These are phyloP conservation scores for Gossypium australe DNA, from an alignment of 345 rosid genomes.

Conservation along the genomic window DNA sequence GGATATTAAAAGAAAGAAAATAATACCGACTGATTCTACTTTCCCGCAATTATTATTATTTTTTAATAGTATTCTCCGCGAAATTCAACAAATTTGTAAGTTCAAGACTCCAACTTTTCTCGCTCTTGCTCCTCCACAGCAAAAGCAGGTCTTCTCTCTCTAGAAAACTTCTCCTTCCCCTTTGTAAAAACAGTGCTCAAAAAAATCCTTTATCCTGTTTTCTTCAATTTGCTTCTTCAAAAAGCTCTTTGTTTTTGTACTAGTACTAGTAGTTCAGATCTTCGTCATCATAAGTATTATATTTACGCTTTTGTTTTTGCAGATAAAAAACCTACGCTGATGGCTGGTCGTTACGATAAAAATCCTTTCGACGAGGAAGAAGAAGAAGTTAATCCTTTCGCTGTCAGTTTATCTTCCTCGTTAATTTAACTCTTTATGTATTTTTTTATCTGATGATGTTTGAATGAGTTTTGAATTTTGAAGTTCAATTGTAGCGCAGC, in stretches of 20 bases:
- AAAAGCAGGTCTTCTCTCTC: slow-evolving; percentile 8
- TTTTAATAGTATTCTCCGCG: not conserved
- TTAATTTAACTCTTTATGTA: not conserved
- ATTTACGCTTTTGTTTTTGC: not conserved
- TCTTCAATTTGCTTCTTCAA: slow-evolving; percentile 5
- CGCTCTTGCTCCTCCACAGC: not conserved
- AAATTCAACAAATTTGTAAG: not conserved
- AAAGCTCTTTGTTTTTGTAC: not conserved
- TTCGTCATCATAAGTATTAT: not conserved
- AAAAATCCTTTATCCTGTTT: slow-evolving; percentile 10
- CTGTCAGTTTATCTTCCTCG: slow-evolving; percentile 41
- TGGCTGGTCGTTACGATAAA: slow-evolving; percentile 83
- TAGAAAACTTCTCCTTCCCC: not conserved
- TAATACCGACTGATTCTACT: not conserved
- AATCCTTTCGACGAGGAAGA: slow-evolving; percentile 87
- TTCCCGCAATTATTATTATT: slow-evolving; percentile 14
- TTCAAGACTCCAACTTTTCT: slow-evolving; percentile 4
- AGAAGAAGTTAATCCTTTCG: slow-evolving; percentile 84
- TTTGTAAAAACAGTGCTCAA: not conserved
- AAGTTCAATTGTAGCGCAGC: slow-evolving; percentile 7
- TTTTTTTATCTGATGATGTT: not conserved
- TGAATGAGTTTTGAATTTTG: not conserved
- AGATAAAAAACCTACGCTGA: slow-evolving; percentile 17
- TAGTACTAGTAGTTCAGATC: not conserved
- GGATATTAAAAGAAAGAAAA: too few relatives aligned